Base-by-base conservation (phyloP, 495 filamentous ascomycete species). In the Talaromyces thailandensis region DNA sequence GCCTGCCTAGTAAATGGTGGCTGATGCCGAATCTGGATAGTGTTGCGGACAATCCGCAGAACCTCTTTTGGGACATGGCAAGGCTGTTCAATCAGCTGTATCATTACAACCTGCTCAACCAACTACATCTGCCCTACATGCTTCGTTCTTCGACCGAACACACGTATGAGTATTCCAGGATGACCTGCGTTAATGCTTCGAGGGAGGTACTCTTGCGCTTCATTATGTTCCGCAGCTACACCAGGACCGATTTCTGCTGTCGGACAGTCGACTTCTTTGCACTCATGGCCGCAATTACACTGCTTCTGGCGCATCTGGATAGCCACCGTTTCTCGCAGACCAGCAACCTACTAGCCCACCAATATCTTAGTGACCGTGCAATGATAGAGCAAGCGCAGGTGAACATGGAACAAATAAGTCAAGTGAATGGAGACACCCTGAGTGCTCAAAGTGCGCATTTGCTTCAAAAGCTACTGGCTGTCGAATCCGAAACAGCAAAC, bases 181-280 rank as follows among this genome's bases (percentile, higher is more conserved):
- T 73, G 8, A 74, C 70, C n/a, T 75, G 76, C 32, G 61, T 82
- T 0, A 76, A 76, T 71, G 64, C 77, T 70, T 67, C 77, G 3
- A 68, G 79, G 9, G 74, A 77, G 58, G 71, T 80, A 56, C 68
- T 84, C 28, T 69, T 64, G 1, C 70, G 72, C 28, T 84, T 76
- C 57, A 68, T 69, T 50, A 43, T 65, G 29, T 66, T 82, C 18
- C 76, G 77, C 25, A 58, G 65, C 50, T 67, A 64, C 7, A 71
- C 70, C 45, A 65, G 64, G 3, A 66, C 64, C 16, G 62, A 68
- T 25, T 71, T 71, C 58, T 67, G 73, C 62, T 82, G 79, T 68
- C 79, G 81, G 52, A 66, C 76, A 2, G 62, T 79, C 8, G 75
- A 79, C 64, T 84, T 81, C 60, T 70, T 78, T 62, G 79, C 68